Base-by-base conservation (phyloP, 441 rosid species). In the Corymbia citriodora region DNA sequence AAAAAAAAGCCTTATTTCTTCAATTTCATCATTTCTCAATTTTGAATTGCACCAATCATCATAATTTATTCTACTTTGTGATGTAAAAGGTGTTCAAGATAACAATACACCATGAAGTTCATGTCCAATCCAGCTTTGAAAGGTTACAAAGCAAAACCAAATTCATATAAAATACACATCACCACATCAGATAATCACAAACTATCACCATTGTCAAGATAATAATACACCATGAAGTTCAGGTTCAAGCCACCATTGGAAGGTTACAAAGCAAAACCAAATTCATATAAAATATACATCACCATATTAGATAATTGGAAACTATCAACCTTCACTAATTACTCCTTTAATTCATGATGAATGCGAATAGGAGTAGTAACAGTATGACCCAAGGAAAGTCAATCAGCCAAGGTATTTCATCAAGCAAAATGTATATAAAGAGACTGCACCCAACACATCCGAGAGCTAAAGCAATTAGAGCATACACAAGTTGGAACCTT, bases 41-140 rank as follows among this genome's bases (percentile, higher is more conserved):
- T 63, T 63, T 13, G 70, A 63, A 63, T 63, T 63, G 29, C 1
- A 57, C 63, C 63, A 4, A 57, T 57, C 5, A 65, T 65, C 72
- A 68, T 68, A 68, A 31, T 31, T 9, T 68, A 68, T 31, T 17
- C 45, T 31, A 33, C 12, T 31, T 68, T 16, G 3, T 2, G 45
- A 31, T 8, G 23, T 33, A 68, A 68, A 68, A 68, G 1, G 45
- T 31, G 79, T 68, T 68, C 23, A 31, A 68, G 45, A 18, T 31
- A 68, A 68, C 2, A 17, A 31, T 17, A 17, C 79, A 8, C 45
- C 23, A n/a, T 16, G 45, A 68, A 31, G 21, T 31, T 31, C 13
- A 31, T 16, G 45, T 16, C 0, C 11, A 0, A 68, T 40, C 79
- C 2, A 68, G 12, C 3, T 2, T 16, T 31, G 33, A 18, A 63